Percentiles rank a stretch among this genome's conserved stretches.
These are phyloP conservation scores for Colletotrichum destructivum DNA, from an alignment of 2,329 filamentous ascomycete species.

Conservation along the genomic window DNA sequence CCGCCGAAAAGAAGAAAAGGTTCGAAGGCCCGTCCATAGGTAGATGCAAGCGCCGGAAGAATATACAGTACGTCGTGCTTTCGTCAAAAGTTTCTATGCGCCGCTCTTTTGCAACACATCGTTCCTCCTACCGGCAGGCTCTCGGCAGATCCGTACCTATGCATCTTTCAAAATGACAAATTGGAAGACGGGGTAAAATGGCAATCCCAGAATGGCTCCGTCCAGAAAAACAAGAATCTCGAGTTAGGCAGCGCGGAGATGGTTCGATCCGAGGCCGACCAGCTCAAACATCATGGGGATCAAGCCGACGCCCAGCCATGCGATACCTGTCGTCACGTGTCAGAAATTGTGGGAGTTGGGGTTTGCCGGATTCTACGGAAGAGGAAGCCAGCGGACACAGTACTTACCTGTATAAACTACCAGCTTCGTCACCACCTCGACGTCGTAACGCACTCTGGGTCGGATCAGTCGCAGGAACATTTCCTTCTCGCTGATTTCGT, in stretches of 20 bases:
- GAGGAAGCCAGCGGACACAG: constrained; percentile 18
- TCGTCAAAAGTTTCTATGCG: constrained; percentile 33
- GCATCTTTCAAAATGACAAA: constrained; percentile 29
- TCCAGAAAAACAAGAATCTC: not conserved
- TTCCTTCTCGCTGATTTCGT: constrained; percentile 77
- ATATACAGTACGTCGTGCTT: constrained; percentile 38
- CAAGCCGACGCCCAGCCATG: constrained; percentile 83
- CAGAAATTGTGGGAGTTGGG: constrained; percentile 26
- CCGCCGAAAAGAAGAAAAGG: constrained; percentile 3
- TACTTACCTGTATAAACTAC: constrained; percentile 90
- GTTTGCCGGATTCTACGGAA: constrained; percentile 23
- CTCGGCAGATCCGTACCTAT: constrained; percentile 14
- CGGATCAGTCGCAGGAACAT: constrained; percentile 89
- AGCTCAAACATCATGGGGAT: constrained; percentile 81
- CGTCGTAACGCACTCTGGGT: constrained; percentile 93
- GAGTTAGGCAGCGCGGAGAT: constrained; percentile 47
- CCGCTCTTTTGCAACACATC: constrained; percentile 10
- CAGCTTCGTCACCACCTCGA: constrained; percentile 98
- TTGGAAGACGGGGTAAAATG: not conserved
- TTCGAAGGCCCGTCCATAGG: constrained; percentile 7
- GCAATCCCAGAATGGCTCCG: not conserved
- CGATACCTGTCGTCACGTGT: constrained; percentile 75
- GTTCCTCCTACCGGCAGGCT: not conserved
- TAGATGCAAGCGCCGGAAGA: constrained; percentile 34
- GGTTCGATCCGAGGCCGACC: constrained; percentile 65